These are phyloP conservation scores for Aspergillus quadricinctus DNA, from an alignment of 2,329 filamentous ascomycete species.

Conservation along the genomic window DNA sequence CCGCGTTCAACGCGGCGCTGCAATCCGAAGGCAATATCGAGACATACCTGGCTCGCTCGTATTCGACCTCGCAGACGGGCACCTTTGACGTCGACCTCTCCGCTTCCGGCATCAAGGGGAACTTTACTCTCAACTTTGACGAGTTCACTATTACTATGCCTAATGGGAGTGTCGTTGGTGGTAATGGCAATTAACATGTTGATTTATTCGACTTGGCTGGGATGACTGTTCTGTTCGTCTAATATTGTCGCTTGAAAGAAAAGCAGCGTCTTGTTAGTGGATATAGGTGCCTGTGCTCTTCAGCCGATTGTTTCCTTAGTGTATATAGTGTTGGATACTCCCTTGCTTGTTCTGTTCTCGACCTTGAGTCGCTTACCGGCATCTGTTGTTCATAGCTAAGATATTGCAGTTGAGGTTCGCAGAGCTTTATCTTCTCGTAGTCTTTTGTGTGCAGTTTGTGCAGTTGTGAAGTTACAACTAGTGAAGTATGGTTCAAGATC, in stretches of 20 bases:
- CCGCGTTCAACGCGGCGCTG: slow-evolving; percentile 25
- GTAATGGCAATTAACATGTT: background rate
- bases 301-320: background rate
- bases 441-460: background rate
- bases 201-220: background rate
- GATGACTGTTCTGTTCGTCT: slow-evolving; percentile 2
- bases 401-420: background rate
- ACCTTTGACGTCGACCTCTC: slow-evolving; percentile 21
- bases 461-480: background rate
- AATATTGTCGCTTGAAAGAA: background rate
- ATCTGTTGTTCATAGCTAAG: background rate
- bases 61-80: slow-evolving; percentile 16
- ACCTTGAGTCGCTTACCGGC: background rate
- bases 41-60: slow-evolving; percentile 26
- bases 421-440: background rate
- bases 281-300: background rate
- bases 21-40: slow-evolving; percentile 27
- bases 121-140: slow-evolving; percentile 33
- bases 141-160: slow-evolving; percentile 31
- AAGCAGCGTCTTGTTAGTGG: background rate
- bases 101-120: slow-evolving; percentile 19
- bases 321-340: background rate
- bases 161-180: slow-evolving; percentile 28
- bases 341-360: background rate
- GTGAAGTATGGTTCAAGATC: background rate